Evolutionary conservation across 1,139 yeast genomes (phyloP).

Genomic region (Yarrowia galli): DNA sequence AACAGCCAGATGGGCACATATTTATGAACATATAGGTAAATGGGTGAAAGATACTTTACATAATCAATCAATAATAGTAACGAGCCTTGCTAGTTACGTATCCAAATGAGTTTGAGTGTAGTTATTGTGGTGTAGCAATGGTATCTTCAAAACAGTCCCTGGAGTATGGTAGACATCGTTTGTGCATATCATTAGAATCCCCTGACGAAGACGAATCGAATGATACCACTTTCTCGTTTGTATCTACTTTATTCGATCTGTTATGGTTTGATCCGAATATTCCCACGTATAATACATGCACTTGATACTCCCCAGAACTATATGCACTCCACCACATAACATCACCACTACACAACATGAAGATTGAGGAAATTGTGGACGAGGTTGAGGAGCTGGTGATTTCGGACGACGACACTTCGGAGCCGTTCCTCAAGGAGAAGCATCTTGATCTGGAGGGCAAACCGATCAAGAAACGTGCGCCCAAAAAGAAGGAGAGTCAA

Average conservation of each 20-base stretch:
- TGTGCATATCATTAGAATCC: not conserved
- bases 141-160: too few relatives aligned
- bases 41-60: conserved; percentile 7
- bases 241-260: not conserved
- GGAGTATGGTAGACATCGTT: too few relatives aligned
- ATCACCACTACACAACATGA: not conserved
- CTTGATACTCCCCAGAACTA: too few relatives aligned
- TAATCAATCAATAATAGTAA: conserved; percentile 16
- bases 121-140: too few relatives aligned
- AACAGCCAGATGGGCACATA: not conserved
- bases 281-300: too few relatives aligned
- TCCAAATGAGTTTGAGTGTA: too few relatives aligned
- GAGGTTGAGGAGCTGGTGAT: conserved; percentile 17
- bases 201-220: not conserved
- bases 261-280: too few relatives aligned
- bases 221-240: not conserved
- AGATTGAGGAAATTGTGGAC: conserved; percentile 23
- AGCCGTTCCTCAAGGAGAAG: conserved; percentile 31
- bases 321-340: conserved; percentile 1
- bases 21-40: conserved; percentile 33
- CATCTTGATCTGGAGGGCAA: conserved; percentile 30
- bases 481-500: not conserved
- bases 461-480: conserved; percentile 8
- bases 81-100: too few relatives aligned
- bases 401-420: conserved; percentile 33